Conservation (phyloP, 2,329 filamentous ascomycete genomes). For the Colletotrichum sp. region DNA sequence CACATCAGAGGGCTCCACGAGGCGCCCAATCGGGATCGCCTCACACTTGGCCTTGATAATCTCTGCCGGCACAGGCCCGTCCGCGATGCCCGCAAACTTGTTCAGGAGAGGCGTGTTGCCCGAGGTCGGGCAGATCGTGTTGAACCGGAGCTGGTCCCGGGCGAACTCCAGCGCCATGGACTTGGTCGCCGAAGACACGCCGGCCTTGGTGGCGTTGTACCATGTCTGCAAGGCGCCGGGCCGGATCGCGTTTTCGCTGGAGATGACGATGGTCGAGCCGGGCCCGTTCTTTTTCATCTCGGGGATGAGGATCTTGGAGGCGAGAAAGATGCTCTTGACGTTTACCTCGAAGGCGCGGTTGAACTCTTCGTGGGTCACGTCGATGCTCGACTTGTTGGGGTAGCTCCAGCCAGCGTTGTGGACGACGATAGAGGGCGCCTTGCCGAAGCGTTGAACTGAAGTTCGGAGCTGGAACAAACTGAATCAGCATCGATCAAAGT, state of each 20-base stretch:
- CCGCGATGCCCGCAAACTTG: neutral
- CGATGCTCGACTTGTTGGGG: neutral
- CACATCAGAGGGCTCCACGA: neutral
- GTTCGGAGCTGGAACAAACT: neutral
- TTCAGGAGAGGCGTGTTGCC: constrained; percentile 2
- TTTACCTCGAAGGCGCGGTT: constrained; percentile 7
- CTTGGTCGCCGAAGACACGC: neutral
- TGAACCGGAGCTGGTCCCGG: constrained; percentile 6
- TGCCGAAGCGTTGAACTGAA: neutral
- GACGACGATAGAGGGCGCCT: neutral
- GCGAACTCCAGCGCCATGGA: constrained; percentile 15
- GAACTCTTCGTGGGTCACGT: constrained; percentile 8
- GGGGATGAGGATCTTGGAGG: constrained; percentile 6
- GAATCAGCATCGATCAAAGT: neutral
- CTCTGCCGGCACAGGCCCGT: neutral
- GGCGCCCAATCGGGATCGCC: neutral
- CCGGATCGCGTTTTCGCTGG: neutral
- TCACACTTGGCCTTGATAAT: neutral
- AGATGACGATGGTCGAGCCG: constrained; percentile 3
- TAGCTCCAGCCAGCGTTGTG: neutral
- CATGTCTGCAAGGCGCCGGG: neutral
- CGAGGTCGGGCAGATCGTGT: constrained; percentile 1
- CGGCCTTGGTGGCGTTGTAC: constrained; percentile 17
- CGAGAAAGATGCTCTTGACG: constrained; percentile 11
- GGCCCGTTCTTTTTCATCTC: constrained; percentile 7